phyloP scores from a whole-genome alignment of 768 basidiomycete genomes.

The Udeniomyces megalosporus region DNA sequence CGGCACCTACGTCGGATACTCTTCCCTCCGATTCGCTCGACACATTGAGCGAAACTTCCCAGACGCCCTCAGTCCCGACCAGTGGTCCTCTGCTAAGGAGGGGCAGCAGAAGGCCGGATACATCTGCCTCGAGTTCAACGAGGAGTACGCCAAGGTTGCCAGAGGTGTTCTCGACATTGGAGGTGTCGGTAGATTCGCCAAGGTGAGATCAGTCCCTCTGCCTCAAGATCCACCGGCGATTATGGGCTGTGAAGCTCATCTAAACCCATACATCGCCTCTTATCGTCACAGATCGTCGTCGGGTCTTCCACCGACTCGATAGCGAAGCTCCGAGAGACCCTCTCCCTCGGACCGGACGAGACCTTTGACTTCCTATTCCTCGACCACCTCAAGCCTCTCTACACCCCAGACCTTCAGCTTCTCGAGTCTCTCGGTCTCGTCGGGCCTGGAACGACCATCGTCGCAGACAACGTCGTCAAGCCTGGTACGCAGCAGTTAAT shows the following conservation, averaged over 20 bases:
- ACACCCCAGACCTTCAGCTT: constrained; percentile 26
- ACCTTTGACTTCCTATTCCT: constrained; percentile 28
- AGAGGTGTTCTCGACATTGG: constrained; percentile 22
- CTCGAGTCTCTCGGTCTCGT: constrained; percentile 27
- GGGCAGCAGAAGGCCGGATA: constrained; percentile 24
- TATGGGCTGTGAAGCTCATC: neutral
- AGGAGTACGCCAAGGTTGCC: constrained; percentile 25
- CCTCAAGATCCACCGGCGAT: neutral
- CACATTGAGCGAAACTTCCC: constrained; percentile 22
- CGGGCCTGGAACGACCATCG: constrained; percentile 25
- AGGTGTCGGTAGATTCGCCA: constrained; percentile 23
- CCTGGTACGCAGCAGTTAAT: constrained; percentile 1
- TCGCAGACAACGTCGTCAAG: constrained; percentile 29
- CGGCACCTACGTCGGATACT: constrained; percentile 27
- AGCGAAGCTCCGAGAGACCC: constrained; percentile 21
- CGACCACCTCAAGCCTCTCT: constrained; percentile 27
- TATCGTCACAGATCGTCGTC: constrained; percentile 24
- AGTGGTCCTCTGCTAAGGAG: constrained; percentile 19
- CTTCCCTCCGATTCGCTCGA: constrained; percentile 25
- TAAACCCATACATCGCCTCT: neutral
- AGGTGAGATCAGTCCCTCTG: constrained; percentile 17
- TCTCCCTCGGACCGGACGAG: constrained; percentile 21
- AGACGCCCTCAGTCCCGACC: constrained; percentile 19
- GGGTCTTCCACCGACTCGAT: constrained; percentile 23
- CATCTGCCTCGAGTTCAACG: constrained; percentile 25